These are phyloP conservation scores for Endothia cerciana DNA, from an alignment of 2,329 filamentous ascomycete species.

Conservation along the genomic window DNA sequence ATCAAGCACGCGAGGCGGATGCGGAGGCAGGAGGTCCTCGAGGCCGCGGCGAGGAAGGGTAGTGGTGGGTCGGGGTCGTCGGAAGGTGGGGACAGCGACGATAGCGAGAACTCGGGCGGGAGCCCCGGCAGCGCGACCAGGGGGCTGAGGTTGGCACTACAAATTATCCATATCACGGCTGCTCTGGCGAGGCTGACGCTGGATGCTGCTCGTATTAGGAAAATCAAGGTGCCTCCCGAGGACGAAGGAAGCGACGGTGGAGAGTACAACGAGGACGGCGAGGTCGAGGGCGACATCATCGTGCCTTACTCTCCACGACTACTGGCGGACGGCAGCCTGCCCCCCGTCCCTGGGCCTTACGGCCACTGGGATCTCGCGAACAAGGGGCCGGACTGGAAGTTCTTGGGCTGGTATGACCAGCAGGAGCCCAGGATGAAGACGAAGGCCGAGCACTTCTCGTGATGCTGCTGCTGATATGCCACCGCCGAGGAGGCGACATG, in stretches of 20 bases:
- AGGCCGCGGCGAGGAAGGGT: constrained; percentile 30
- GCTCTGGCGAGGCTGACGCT: constrained; percentile 30
- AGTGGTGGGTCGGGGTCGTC: constrained; percentile 13
- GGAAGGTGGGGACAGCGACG: constrained; percentile 11
- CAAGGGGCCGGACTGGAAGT: constrained; percentile 30
- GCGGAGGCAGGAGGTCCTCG: constrained; percentile 57
- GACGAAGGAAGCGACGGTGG: constrained; percentile 13
- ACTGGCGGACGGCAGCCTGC: constrained; percentile 16
- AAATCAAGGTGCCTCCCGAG: constrained; percentile 27
- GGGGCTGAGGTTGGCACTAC: constrained; percentile 29
- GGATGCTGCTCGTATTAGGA: constrained; percentile 30
- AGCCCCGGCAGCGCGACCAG: constrained; percentile 18
- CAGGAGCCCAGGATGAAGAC: constrained; percentile 30
- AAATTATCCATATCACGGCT: constrained; percentile 25
- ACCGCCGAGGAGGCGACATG: not conserved
- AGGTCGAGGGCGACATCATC: constrained; percentile 17
- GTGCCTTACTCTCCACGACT: constrained; percentile 20
- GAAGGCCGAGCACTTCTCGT: constrained; percentile 22
- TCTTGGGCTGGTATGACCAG: constrained; percentile 28
- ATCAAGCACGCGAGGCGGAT: constrained; percentile 70
- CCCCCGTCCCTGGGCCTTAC: constrained; percentile 26
- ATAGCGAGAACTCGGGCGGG: constrained; percentile 11
- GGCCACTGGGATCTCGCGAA: constrained; percentile 30
- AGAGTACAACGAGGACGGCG: constrained; percentile 18
- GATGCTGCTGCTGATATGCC: not conserved